These are phyloP conservation scores for Saussurea involucrata DNA, from an alignment of 129 eudicot genomes.

Conservation along the genomic window DNA sequence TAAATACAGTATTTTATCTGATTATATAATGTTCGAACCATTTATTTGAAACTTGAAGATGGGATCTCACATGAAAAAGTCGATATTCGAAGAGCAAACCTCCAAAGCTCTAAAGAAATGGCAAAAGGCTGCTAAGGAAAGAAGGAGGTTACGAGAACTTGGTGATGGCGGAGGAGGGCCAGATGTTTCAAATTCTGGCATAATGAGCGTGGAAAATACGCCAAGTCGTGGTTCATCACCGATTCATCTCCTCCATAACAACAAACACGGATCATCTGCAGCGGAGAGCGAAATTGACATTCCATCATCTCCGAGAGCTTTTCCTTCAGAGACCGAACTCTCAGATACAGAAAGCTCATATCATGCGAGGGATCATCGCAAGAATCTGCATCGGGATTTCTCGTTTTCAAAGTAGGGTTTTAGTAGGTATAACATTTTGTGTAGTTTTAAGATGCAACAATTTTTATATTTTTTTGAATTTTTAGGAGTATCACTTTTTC, in stretches of 20 bases:
- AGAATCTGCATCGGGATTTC: constrained; percentile 22
- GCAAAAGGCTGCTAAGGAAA: constrained; percentile 62
- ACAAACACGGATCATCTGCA: constrained; percentile 33
- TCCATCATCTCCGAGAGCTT: constrained; percentile 44
- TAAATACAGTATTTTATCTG: background rate
- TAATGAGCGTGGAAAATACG: constrained; percentile 30
- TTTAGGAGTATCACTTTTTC: background rate
- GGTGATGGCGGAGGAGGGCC: background rate
- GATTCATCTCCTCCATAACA: constrained; percentile 54
- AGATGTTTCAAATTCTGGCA: constrained; percentile 23
- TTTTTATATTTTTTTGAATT: background rate
- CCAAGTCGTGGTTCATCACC: constrained; percentile 62
- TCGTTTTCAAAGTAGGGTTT: constrained; percentile 32
- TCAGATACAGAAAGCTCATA: constrained; percentile 49
- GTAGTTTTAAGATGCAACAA: background rate
- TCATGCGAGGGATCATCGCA: constrained; percentile 20
- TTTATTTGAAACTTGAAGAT: constrained; percentile 33
- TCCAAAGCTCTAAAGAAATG: constrained; percentile 74
- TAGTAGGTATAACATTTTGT: background rate
- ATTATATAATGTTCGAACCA: background rate
- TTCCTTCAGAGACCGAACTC: constrained; percentile 40
- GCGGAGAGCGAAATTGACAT: constrained; percentile 49
- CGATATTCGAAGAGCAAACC: constrained; percentile 79
- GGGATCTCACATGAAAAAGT: constrained; percentile 79
- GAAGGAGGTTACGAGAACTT: constrained; percentile 42